Base-by-base conservation (phyloP, 805 yeast species). In the Pichia nanzhaoensis region DNA sequence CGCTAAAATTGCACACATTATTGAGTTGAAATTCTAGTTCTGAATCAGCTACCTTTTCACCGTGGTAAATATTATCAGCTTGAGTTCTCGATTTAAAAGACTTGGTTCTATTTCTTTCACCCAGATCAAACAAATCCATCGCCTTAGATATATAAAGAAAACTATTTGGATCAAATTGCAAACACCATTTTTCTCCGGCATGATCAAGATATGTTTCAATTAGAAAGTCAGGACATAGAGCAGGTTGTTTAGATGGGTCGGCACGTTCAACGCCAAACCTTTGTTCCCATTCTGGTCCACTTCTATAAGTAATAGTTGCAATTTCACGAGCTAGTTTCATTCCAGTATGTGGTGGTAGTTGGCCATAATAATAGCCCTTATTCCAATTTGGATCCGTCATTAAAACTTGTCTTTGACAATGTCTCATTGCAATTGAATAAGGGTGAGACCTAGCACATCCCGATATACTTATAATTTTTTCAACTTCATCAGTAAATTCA, bases 241-340 rank as follows among this genome's bases (percentile, higher is more conserved):
- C 95, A 3, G 96, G 96, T 13, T 83, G 76, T 49, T 70, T 71
- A 1, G 78, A 67, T 17, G 88, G 91, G 58, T 87, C 89, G 0
- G 95, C 83, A 49, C 97, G 71, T 55, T 84, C 87, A 45, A 95
- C 77, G 4, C 96, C 96, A 61, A 90, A 90, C 48, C 97, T 69
- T 50, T 80, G 78, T 62, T 90, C 97, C 97, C 97, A 90, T 64
- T 90, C 97, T 1, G 97, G 97, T 2, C 97, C 97, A 1, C 95
- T 86, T 54, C 97, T 72, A 63, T 90, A 90, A 0, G 96, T 88
- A 45, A 90, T 86, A 0, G 97, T 90, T 28, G 96, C 96, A 40
- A 90, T 87, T 62, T 88, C 95, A 51, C 97, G 73, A 1, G 96
- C 91, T 32, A 90, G 72, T 60, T 90, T 90, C 96, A 90, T 89